Evolutionary conservation across 1,139 yeast genomes (phyloP).

Genomic region (Wickerhamiella infanticola): DNA sequence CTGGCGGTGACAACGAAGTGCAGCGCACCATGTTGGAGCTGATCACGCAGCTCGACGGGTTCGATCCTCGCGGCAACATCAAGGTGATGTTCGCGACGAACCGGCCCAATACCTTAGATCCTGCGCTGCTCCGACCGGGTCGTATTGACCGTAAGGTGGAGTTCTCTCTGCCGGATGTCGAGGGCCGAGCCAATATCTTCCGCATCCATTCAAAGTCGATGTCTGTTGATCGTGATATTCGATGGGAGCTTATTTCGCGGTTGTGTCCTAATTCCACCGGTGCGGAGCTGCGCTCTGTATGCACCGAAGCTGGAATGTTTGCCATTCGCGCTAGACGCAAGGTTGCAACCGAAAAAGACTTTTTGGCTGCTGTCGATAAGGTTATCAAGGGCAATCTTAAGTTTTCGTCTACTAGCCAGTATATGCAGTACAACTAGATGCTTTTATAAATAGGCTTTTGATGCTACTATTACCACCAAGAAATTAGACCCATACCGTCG

Average conservation of each 20-base stretch:
- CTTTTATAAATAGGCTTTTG: not conserved
- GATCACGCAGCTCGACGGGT: conserved; percentile 93
- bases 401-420: conserved; percentile 91
- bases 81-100: conserved; percentile 99
- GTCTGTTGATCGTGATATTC: conserved; percentile 92
- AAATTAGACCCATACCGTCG: conserved; percentile 89
- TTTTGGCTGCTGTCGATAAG: conserved; percentile 91
- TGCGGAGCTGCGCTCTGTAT: conserved; percentile 90
- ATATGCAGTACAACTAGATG: conserved; percentile 81
- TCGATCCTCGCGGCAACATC: conserved; percentile 95
- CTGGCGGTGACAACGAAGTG: conserved; percentile 98
- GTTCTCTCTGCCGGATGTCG: conserved; percentile 87
- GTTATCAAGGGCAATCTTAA: conserved; percentile 97
- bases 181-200: conserved; percentile 94
- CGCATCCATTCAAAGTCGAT: conserved; percentile 90
- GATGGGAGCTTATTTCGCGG: conserved; percentile 96
- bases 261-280: conserved; percentile 97
- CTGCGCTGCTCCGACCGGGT: conserved; percentile 94
- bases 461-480: conserved; percentile 69
- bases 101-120: conserved; percentile 94
- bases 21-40: conserved; percentile 98
- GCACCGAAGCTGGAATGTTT: conserved; percentile 98
- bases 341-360: conserved; percentile 95
- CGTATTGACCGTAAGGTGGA: conserved; percentile 97
- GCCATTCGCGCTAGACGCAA: conserved; percentile 96